Evolutionary conservation across 2,329 filamentous ascomycete genomes (phyloP).

Genomic region (Aspergillus alliaceus): DNA sequence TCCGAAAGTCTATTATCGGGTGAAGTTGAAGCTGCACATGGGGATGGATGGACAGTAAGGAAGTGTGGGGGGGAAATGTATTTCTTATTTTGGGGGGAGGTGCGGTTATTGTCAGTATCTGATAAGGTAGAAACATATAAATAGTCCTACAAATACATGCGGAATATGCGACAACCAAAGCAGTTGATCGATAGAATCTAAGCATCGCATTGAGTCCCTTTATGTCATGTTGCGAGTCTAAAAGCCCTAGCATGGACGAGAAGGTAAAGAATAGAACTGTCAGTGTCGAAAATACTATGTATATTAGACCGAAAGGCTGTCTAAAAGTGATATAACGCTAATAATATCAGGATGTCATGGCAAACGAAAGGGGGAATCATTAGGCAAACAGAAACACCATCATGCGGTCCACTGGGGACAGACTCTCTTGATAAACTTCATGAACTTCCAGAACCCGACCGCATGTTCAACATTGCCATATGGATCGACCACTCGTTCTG

Average conservation of each 20-base stretch:
- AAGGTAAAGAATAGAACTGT: background rate
- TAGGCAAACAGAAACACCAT: background rate
- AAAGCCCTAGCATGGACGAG: background rate
- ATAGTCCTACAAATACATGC: too few species aligned
- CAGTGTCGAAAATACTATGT: background rate
- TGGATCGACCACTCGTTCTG: slow-evolving; percentile 61
- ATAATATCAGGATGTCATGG: background rate
- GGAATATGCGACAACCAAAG: too few species aligned
- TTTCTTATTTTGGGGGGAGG: too few species aligned
- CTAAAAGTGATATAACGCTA: background rate
- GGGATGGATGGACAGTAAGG: too few species aligned
- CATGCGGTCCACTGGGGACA: slow-evolving; percentile 49
- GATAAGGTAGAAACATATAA: too few species aligned
- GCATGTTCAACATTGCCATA: slow-evolving; percentile 61
- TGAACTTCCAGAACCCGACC: slow-evolving; percentile 66
- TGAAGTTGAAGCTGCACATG: too few species aligned
- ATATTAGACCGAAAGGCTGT: background rate
- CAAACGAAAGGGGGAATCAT: background rate
- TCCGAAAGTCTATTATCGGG: too few species aligned
- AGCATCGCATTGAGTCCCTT: too few species aligned
- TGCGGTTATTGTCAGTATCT: too few species aligned
- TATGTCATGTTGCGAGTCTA: too few species aligned
- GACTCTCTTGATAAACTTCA: slow-evolving; percentile 60
- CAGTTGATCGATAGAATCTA: too few species aligned
- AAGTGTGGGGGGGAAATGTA: too few species aligned